Base-by-base conservation (phyloP, 768 basidiomycete genomes). In the Tylopilus plumbeoviolaceoides region DNA sequence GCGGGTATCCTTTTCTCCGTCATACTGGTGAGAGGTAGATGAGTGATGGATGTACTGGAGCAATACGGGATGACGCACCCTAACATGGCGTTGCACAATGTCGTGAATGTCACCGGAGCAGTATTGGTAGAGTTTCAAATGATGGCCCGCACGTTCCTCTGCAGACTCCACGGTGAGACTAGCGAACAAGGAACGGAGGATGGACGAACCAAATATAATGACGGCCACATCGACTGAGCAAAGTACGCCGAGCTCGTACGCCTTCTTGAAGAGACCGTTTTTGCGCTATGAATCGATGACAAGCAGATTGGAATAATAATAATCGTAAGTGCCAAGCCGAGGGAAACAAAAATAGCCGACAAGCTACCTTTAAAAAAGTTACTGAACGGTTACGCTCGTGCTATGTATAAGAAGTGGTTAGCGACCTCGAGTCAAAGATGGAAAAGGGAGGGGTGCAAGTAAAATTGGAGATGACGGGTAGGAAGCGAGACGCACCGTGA, bases 331-430 rank as follows among this genome's bases (percentile, higher is more conserved):
- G 72, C 72, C 69, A 73, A 71, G 71, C 59, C 61, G 36, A 51
- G 58, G 47, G 50, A 6, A 62, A 71, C 76, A 81, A 83, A 81
- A 83, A 87, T 85, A 85, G 81, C 74, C 75, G 73, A 75, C 71
- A 67, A 48, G 77, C 61, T 75, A 79, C 90, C 84, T 91, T 92
- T 75, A 91, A 76, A 79, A 91, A 92, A 62, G 90, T 92, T 68
- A 92, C 90, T 57, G 88, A 87, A 62, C 90, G 86, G 71, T 91
- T 92, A 73, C 90, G 85, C 73, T 92, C 90, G 74, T 92, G 87
- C 89, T 92, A 78, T 72, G 73, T 70, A 73, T 74, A 77, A 71
- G 70, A 64, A 33, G 48, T n/a, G 0, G 69, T 71, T 68, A 61
- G 67, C 65, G 63, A 57, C 60, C 60, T 46, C 11, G 53, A 44